phyloP scores from a whole-genome alignment of 2,329 filamentous ascomycete species.

The Tolypocladium ovalisporum region DNA sequence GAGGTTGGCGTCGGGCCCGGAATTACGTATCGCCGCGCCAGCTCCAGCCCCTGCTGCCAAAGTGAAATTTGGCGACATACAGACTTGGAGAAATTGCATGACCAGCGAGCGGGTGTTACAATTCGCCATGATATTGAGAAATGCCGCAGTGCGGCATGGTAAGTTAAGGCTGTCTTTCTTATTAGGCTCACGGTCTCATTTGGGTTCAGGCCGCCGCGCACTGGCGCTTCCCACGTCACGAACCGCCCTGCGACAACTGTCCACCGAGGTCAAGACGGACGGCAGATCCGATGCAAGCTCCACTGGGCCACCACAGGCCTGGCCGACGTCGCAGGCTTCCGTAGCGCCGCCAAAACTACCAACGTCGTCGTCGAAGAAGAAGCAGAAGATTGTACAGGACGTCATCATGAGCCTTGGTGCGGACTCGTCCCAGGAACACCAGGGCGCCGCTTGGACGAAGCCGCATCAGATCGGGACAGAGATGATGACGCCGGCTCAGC shows the following conservation, averaged over 20 bases:
- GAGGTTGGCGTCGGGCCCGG: conserved; percentile 8
- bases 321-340: conserved; percentile 11
- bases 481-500: conserved; percentile 23
- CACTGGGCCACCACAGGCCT: conserved; percentile 7
- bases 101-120: conserved; percentile 6
- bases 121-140: conserved; percentile 45
- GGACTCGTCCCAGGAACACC: conserved; percentile 23
- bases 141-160: conserved; percentile 43
- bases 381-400: conserved; percentile 22
- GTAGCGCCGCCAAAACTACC: conserved; percentile 11
- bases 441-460: conserved; percentile 20
- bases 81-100: background rate
- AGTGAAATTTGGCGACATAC: conserved; percentile 10
- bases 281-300: background rate
- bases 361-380: conserved; percentile 18
- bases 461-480: conserved; percentile 19
- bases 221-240: conserved; percentile 33
- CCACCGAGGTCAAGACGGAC: conserved; percentile 16
- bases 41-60: background rate
- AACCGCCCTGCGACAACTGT: conserved; percentile 19
- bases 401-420: conserved; percentile 21
- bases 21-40: conserved; percentile 7
- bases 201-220: conserved; percentile 37
- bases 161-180: conserved; percentile 16
- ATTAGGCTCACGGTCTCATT: background rate